Evolutionary conservation across 495 filamentous ascomycete species (phyloP).

Genomic region (Neurospora sp.): DNA sequence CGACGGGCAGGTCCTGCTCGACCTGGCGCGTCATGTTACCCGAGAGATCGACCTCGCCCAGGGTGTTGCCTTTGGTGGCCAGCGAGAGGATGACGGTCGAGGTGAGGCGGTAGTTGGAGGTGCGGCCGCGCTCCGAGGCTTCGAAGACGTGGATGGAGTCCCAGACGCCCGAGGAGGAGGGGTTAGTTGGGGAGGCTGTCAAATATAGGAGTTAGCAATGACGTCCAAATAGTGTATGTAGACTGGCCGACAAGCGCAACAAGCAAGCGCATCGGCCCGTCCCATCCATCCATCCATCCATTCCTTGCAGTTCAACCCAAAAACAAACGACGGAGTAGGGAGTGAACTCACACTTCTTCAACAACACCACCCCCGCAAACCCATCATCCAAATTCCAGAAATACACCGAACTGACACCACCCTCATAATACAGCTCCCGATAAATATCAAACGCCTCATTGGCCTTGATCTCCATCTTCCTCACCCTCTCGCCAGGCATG

Average conservation of each 20-base stretch:
- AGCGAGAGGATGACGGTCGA: constrained; percentile 92
- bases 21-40: constrained; percentile 98
- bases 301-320: not conserved
- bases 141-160: constrained; percentile 99
- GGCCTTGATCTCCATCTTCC: constrained; percentile 84
- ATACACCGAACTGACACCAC: constrained; percentile 89
- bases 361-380: constrained; percentile 87
- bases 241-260: not conserved
- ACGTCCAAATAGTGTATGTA: not conserved
- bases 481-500: constrained; percentile 72
- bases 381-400: constrained; percentile 99
- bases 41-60: constrained; percentile 86
- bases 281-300: not conserved
- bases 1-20: constrained; percentile 79
- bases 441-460: constrained; percentile 98
- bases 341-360: constrained; percentile 73
- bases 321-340: not conserved
- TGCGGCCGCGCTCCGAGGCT: constrained; percentile 78
- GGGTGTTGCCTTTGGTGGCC: constrained; percentile 53
- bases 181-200: constrained; percentile 31
- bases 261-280: not conserved
- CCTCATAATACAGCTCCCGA: constrained; percentile 95
- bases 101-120: constrained; percentile 93
- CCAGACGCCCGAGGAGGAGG: constrained; percentile 76
- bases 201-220: not conserved